These are phyloP conservation scores for Cordyceps militaris DNA, from an alignment of 2,329 filamentous ascomycete genomes.

Conservation along the genomic window DNA sequence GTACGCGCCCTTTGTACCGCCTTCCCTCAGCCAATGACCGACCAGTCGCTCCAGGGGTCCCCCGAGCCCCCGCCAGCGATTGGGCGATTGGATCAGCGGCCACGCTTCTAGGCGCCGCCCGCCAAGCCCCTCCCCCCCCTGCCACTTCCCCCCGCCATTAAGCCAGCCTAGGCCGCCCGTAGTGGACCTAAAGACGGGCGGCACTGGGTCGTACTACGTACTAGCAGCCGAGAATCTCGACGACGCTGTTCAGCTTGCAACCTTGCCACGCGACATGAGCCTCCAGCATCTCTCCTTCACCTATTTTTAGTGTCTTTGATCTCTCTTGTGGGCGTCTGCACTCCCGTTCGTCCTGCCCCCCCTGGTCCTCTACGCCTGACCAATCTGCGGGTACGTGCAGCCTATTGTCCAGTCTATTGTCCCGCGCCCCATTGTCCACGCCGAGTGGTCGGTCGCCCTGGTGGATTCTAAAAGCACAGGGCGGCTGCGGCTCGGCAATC, in stretches of 20 bases:
- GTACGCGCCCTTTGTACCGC: background rate
- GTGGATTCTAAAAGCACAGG: background rate
- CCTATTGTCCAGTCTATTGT: too few species aligned
- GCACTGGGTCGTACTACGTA: too few species aligned
- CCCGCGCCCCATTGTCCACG: background rate
- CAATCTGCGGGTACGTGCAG: background rate
- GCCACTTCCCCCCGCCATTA: background rate
- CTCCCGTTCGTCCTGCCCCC: background rate
- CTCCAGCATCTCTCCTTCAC: background rate
- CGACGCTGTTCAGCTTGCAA: too few species aligned
- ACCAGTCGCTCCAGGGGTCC: background rate
- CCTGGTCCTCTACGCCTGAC: background rate
- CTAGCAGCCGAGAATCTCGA: too few species aligned
- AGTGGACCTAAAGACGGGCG: too few species aligned
- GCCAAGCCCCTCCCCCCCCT: background rate
- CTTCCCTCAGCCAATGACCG: background rate
- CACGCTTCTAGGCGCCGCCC: constrained; percentile 11
- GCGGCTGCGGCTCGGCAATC: constrained; percentile 8
- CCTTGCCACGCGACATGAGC: background rate
- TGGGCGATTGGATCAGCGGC: constrained; percentile 3
- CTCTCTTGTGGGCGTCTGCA: background rate
- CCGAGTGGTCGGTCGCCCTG: background rate
- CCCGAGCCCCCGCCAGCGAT: background rate
- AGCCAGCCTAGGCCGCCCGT: background rate
- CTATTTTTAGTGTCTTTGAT: constrained; percentile 5